Conservation (phyloP, 805 yeast genomes). For the Yarrowia osloensis region DNA sequence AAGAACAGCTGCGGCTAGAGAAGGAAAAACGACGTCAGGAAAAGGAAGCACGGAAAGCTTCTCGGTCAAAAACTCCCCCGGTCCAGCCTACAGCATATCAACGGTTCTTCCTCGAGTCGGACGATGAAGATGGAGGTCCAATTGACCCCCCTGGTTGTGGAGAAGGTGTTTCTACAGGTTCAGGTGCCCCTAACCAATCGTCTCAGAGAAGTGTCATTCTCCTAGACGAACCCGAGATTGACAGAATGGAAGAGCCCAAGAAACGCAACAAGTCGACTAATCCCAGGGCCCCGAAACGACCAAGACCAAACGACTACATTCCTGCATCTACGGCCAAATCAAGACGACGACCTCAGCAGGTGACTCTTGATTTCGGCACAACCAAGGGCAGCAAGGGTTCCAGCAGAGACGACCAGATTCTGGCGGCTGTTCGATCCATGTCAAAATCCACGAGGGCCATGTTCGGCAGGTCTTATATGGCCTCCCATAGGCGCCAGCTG, state of each 20-base stretch:
- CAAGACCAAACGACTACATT: background rate
- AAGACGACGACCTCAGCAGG: background rate
- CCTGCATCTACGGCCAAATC: conserved; percentile 12
- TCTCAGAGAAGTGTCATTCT: background rate
- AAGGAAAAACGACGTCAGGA: background rate
- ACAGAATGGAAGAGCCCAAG: conserved; percentile 3
- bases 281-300: background rate
- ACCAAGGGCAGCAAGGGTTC: background rate
- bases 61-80: background rate
- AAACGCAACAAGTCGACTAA: background rate
- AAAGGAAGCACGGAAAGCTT: background rate
- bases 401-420: background rate
- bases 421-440: conserved; percentile 8
- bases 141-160: background rate
- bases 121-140: conserved; percentile 4
- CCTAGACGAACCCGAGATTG: conserved; percentile 7
- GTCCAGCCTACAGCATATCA: background rate
- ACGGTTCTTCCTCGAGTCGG: conserved; percentile 6
- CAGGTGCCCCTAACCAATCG: background rate
- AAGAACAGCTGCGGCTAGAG: background rate
- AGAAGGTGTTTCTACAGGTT: background rate
- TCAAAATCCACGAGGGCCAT: background rate
- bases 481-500: background rate
- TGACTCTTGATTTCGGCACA: background rate
- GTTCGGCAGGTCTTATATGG: background rate